Evolutionary conservation across 2,329 filamentous ascomycete species (phyloP).

Genomic region (Sphaerulina musiva): DNA sequence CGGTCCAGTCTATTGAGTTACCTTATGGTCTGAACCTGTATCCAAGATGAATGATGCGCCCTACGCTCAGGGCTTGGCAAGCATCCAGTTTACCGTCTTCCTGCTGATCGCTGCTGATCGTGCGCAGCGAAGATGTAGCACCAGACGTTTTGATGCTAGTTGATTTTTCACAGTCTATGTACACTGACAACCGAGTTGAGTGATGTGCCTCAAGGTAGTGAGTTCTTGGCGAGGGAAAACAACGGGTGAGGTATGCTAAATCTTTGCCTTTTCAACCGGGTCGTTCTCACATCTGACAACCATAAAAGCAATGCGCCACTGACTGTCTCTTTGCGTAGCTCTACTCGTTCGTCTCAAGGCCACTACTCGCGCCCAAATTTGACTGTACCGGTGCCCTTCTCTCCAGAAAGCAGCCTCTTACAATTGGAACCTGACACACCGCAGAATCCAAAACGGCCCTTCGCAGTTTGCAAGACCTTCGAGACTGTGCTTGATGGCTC

Average conservation of each 20-base stretch:
- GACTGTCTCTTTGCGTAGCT: background rate
- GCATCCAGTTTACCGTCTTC: no score
- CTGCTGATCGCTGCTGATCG: constrained; percentile 60
- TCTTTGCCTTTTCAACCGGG: no score
- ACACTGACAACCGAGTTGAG: constrained; percentile 74
- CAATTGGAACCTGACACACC: constrained; percentile 2
- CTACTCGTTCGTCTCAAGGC: background rate
- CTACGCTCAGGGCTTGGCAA: no score
- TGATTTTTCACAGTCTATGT: constrained; percentile 58
- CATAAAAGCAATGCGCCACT: no score
- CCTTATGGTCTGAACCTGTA: no score
- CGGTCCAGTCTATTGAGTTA: no score
- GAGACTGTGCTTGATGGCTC: constrained; percentile 1
- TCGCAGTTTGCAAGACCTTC: background rate
- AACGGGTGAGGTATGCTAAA: no score
- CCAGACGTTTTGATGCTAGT: constrained; percentile 46
- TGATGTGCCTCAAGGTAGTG: constrained; percentile 54
- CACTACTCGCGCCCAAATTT: background rate
- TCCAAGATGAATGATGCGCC: no score
- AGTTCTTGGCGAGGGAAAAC: no score
- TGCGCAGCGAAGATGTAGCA: constrained; percentile 62
- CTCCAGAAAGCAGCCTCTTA: background rate
- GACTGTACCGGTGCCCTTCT: background rate
- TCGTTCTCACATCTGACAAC: no score
- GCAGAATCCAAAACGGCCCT: background rate